Evolutionary conservation across 176 grass and related monocot species (phyloP).

Genomic region (Areca catechu): DNA sequence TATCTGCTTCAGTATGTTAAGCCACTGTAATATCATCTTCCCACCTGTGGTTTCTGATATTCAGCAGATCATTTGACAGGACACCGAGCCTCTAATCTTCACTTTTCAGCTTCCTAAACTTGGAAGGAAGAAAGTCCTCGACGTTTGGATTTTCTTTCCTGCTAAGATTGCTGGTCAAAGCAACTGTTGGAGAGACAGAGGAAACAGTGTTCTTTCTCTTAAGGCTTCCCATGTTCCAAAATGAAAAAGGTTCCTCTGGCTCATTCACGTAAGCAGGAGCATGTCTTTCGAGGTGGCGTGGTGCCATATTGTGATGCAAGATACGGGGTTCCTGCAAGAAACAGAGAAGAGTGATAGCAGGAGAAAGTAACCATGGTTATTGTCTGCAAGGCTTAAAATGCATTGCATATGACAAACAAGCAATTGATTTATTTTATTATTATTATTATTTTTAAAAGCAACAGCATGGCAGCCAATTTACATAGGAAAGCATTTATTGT

Average conservation of each 20-base stretch:
- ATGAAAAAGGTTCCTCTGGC: conserved; percentile 54
- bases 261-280: conserved; percentile 30
- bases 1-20: no score
- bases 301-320: conserved; percentile 14
- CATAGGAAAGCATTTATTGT: no score
- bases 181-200: conserved; percentile 15
- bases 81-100: conserved; percentile 7
- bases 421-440: no score
- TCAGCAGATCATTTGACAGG: background rate
- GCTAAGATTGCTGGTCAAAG: conserved; percentile 20
- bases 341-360: background rate
- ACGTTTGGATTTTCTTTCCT: conserved; percentile 37
- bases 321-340: conserved; percentile 35
- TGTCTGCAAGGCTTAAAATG: conserved; percentile 4
- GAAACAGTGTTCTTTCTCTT: conserved; percentile 36
- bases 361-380: background rate
- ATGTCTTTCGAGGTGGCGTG: conserved; percentile 20
- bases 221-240: conserved; percentile 70
- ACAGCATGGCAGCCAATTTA: no score
- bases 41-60: conserved; percentile 13
- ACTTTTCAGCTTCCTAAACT: conserved; percentile 31
- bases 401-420: no score
- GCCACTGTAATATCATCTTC: no score
- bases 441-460: no score
- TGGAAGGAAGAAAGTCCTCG: conserved; percentile 15